Evolutionary conservation across 1,139 yeast species (phyloP), one percentile per base, ranked within the genome.

Genomic region (Candida smagusa): DNA sequence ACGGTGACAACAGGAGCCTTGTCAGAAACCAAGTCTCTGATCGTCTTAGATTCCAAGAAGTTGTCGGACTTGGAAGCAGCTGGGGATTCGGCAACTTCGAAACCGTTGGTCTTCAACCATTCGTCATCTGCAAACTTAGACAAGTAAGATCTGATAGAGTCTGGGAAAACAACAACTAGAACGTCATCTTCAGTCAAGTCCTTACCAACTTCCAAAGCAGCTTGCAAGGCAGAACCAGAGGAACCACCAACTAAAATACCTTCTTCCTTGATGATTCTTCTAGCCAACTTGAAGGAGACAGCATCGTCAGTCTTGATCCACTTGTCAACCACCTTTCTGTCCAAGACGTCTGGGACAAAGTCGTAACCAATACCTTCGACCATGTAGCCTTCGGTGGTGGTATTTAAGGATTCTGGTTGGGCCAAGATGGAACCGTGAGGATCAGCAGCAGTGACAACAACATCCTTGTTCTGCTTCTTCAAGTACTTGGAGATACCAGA

Each of bases 331-430:
- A 67, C 61, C 21, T 65, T 54, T 63, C 95, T 77, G 57, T 81
- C 70, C 56, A 87, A 74, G 21, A 84, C 95, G 38, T 85, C 86
- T 34, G 96, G 96, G 45, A 87, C 72, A 57, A 87, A 87, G 63
- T 87, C 96, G 59, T 87, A 87, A 49, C 96, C 96, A 53, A 87
- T 87, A 62, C 96, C 96, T 66, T 87, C 96, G 35, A 87, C 95
- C 56, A 85, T 77, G 66, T 87, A 87, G 13, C 80, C 74, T 12
- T 76, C 79, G 30, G 69, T 60, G 25, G 79, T 62, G 30, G 69
- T 58, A 63, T 87, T 87, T 53, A 87, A 72, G n/a, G 79, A 57
- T 56, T 80, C 92, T 26, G 96, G 96, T 40, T 72, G 72, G 22
- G 95, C 95, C 52, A 87, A 75, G 52, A 87, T 85, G 36, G 95